Evolutionary conservation across 768 basidiomycete genomes (phyloP).

Genomic region (Coprinopsis sp.): DNA sequence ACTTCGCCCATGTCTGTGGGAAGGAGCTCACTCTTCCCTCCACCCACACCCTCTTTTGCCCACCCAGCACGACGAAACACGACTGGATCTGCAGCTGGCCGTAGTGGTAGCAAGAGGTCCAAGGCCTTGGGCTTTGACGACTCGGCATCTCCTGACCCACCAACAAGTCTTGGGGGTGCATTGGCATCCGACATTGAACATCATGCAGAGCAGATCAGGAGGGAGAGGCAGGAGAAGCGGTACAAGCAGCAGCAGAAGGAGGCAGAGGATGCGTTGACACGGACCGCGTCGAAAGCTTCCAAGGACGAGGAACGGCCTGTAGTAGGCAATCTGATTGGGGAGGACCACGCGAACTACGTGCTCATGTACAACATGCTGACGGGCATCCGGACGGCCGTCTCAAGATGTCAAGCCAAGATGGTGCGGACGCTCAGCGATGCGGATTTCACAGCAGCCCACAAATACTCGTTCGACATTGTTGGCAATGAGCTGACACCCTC

Average conservation of each 20-base stretch:
- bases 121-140: conserved; percentile 31
- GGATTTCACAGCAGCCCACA: conserved; percentile 86
- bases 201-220: conserved; percentile 83
- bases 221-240: conserved; percentile 71
- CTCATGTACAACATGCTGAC: conserved; percentile 99
- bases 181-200: conserved; percentile 78
- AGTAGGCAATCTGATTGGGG: conserved; percentile 96
- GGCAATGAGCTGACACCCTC: conserved; percentile 98
- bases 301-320: conserved; percentile 50
- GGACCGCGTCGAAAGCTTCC: conserved; percentile 17
- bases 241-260: conserved; percentile 60
- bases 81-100: conserved; percentile 44
- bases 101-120: conserved; percentile 12
- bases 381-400: conserved; percentile 93
- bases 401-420: conserved; percentile 93
- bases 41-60: not conserved
- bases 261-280: conserved; percentile 55
- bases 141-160: conserved; percentile 21
- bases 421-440: conserved; percentile 78
- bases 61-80: conserved; percentile 61
- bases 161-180: conserved; percentile 25
- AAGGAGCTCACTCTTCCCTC: conserved; percentile 16
- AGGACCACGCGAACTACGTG: conserved; percentile 97
- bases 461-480: conserved; percentile 95
- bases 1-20: conserved; percentile 17